phyloP scores from a whole-genome alignment of 2,329 filamentous ascomycete species.

The Periconia macrospinosa region DNA sequence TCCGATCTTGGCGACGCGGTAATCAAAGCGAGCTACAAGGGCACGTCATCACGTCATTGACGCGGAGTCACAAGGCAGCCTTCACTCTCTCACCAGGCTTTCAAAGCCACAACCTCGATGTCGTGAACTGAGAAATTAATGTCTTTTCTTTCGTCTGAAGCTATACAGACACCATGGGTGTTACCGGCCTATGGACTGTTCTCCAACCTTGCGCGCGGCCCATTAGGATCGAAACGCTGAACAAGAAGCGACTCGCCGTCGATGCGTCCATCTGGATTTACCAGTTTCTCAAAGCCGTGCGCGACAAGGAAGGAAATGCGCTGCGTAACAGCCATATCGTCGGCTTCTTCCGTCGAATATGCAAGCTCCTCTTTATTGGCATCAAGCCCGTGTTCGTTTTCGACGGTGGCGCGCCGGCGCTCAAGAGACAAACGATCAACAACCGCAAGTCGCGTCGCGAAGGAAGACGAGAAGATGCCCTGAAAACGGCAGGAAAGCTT shows the following conservation, averaged over 20 bases:
- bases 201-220: conserved; percentile 93
- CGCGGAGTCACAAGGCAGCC: conserved; percentile 14
- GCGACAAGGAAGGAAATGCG: conserved; percentile 97
- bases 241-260: conserved; percentile 92
- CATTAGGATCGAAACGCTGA: conserved; percentile 93
- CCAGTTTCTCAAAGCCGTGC: conserved; percentile 97
- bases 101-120: background rate
- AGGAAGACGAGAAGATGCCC: conserved; percentile 89
- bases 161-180: conserved; percentile 70
- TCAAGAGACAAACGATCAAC: conserved; percentile 90
- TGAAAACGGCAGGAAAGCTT: conserved; percentile 85
- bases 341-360: conserved; percentile 97
- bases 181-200: conserved; percentile 96
- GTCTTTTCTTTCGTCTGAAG: background rate
- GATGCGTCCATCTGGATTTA: conserved; percentile 99
- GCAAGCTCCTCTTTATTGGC: conserved; percentile 94
- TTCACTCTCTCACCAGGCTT: background rate
- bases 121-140: background rate
- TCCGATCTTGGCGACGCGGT: conserved; percentile 4
- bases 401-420: conserved; percentile 86
- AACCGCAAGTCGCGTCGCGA: conserved; percentile 78
- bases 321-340: conserved; percentile 94
- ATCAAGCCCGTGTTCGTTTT: conserved; percentile 98
- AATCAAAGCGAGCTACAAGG: too few relatives aligned
- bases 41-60: conserved; percentile 9